These are phyloP conservation scores for Pseudogymnoascus sp. DNA, from an alignment of 2,329 filamentous ascomycete genomes.

Conservation along the genomic window DNA sequence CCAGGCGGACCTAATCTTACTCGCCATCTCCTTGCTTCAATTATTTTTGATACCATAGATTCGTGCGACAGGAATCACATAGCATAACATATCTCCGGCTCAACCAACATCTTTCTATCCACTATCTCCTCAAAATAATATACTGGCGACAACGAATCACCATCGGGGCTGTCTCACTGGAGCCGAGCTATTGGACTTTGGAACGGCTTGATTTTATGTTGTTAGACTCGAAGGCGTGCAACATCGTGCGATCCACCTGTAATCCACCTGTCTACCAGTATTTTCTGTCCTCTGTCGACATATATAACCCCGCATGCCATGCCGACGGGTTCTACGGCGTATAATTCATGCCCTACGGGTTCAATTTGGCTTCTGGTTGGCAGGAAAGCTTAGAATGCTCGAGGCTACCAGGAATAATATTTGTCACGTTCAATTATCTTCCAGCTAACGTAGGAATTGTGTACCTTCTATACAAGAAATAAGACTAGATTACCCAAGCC, in stretches of 20 bases:
- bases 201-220: background rate
- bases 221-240: background rate
- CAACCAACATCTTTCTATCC: background rate
- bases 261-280: background rate
- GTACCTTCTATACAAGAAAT: constrained; percentile 1
- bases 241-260: background rate
- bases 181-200: background rate
- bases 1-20: background rate
- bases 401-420: background rate
- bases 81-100: background rate
- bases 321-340: background rate
- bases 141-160: background rate
- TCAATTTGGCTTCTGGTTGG: background rate
- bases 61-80: background rate
- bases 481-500: background rate
- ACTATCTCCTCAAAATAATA: background rate
- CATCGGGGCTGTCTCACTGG: background rate
- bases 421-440: background rate
- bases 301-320: background rate
- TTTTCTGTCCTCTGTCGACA: background rate
- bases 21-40: background rate
- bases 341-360: background rate
- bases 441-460: background rate
- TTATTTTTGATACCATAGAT: background rate
- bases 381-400: background rate